phyloP scores from a whole-genome alignment of 2,329 filamentous ascomycete species.

The Piedraia hortae region DNA sequence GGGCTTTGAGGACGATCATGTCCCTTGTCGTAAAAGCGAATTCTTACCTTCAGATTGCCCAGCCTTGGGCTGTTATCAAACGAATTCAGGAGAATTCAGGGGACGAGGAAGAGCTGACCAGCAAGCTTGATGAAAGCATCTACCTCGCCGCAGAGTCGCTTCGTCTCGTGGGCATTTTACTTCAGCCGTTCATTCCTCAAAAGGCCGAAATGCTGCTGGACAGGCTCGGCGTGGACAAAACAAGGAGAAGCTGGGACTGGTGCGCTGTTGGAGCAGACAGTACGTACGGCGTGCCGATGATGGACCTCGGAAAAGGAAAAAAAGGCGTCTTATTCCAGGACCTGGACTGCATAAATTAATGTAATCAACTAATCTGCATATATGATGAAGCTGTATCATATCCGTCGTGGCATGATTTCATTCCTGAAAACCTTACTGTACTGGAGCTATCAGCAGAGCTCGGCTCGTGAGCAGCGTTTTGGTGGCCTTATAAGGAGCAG shows the following conservation, averaged over 20 bases:
- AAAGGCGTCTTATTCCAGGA: constrained; percentile 26
- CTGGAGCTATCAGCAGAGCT: too few species aligned
- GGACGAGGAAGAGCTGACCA: constrained; percentile 10
- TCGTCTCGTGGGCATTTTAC: constrained; percentile 52
- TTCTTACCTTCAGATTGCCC: constrained; percentile 32
- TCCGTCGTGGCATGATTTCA: too few species aligned
- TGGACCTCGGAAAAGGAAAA: constrained; percentile 16
- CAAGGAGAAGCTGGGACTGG: constrained; percentile 33
- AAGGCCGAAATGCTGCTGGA: constrained; percentile 50
- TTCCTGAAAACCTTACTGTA: too few species aligned
- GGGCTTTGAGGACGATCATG: constrained; percentile 38
- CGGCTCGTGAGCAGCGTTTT: too few species aligned
- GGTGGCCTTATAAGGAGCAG: too few species aligned
- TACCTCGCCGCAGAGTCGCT: constrained; percentile 49
- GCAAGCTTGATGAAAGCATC: constrained; percentile 29
- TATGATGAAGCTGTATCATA: too few species aligned
- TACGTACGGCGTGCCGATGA: constrained; percentile 32
- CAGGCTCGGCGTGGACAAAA: constrained; percentile 39
- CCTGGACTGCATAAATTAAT: too few species aligned
- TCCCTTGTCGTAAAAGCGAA: constrained; percentile 35
- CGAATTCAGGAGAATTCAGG: constrained; percentile 3
- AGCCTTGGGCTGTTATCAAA: constrained; percentile 36
- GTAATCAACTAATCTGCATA: too few species aligned
- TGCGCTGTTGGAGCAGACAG: constrained; percentile 36
- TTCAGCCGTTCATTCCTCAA: constrained; percentile 73